A percentile compares a stretch with the other conserved stretches of the same genome.
Conservation (phyloP, 192 early-diverging fungal species). For the Linnemannia elongata region DNA sequence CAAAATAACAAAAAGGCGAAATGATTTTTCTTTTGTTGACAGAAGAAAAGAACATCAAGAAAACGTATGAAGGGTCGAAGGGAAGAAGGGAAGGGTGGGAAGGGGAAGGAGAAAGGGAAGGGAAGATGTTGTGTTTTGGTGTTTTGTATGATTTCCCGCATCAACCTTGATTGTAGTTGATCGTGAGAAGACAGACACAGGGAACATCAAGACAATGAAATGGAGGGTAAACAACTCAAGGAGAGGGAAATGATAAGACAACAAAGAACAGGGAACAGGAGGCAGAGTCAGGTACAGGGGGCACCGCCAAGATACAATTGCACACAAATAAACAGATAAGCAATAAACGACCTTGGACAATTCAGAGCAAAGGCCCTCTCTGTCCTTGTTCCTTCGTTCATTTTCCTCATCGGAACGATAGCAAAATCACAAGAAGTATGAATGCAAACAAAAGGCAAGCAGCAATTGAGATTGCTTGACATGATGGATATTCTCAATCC, state of each 20-base stretch:
- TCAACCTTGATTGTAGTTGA: conserved; percentile 4
- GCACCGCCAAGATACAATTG: neutral
- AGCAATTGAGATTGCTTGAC: neutral
- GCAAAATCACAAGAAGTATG: neutral
- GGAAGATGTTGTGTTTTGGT: neutral
- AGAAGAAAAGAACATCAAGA: neutral
- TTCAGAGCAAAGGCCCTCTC: neutral
- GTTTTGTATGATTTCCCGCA: neutral
- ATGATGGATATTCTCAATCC: conserved; percentile 5
- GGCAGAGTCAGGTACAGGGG: neutral
- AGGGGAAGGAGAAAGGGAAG: neutral
- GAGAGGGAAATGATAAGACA: neutral
- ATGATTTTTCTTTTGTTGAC: neutral
- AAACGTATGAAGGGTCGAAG: neutral
- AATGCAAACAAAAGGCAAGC: neutral
- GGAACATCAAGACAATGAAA: too few species aligned
- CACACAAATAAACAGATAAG: neutral
- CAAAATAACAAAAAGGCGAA: neutral
- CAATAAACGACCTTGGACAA: neutral
- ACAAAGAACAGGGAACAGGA: neutral
- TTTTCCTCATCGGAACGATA: neutral
- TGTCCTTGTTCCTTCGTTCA: too few species aligned
- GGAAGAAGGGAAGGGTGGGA: neutral
- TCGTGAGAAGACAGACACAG: neutral
- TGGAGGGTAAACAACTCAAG: neutral